Evolutionary conservation across 495 filamentous ascomycete genomes (phyloP).

Genomic region (Hypoxylon fuscum): DNA sequence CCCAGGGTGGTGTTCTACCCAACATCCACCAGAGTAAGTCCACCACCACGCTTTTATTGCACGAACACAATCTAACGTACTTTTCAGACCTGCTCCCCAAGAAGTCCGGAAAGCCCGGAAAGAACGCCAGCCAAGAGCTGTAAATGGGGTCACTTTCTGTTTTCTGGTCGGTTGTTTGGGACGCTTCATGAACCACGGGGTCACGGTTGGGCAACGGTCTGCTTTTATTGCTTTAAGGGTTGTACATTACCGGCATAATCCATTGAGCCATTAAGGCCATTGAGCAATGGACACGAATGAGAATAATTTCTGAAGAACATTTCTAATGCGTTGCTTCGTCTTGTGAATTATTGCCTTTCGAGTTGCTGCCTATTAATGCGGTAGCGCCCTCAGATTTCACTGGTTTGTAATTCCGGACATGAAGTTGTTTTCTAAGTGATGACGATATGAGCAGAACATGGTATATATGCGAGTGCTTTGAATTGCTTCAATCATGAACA

Average conservation of each 20-base stretch:
- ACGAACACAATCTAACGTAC: constrained; percentile 53
- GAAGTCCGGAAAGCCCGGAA: constrained; percentile 95
- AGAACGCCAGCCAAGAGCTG: constrained; percentile 90
- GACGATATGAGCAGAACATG: too few relatives aligned
- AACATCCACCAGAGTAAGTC: constrained; percentile 97
- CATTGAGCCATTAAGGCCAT: constrained; percentile 49
- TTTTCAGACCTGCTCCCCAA: constrained; percentile 89
- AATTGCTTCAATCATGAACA: too few relatives aligned
- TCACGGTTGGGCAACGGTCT: constrained; percentile 86
- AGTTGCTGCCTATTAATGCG: neutral
- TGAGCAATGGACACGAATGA: constrained; percentile 73
- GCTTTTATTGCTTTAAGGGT: constrained; percentile 79
- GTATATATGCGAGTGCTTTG: too few relatives aligned
- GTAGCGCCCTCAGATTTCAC: too few relatives aligned
- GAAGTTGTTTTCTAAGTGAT: too few relatives aligned
- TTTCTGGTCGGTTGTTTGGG: constrained; percentile 77
- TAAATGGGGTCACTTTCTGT: constrained; percentile 67
- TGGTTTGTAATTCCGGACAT: too few relatives aligned
- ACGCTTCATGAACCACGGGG: constrained; percentile 79
- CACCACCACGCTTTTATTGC: neutral
- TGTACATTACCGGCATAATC: constrained; percentile 83
- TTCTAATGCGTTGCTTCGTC: neutral
- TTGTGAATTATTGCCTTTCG: neutral
- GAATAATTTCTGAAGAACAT: constrained; percentile 54
- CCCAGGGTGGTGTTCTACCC: constrained; percentile 98